Evolutionary conservation across 495 filamentous ascomycete genomes (phyloP).

Genomic region (Geoglossum glabrum): DNA sequence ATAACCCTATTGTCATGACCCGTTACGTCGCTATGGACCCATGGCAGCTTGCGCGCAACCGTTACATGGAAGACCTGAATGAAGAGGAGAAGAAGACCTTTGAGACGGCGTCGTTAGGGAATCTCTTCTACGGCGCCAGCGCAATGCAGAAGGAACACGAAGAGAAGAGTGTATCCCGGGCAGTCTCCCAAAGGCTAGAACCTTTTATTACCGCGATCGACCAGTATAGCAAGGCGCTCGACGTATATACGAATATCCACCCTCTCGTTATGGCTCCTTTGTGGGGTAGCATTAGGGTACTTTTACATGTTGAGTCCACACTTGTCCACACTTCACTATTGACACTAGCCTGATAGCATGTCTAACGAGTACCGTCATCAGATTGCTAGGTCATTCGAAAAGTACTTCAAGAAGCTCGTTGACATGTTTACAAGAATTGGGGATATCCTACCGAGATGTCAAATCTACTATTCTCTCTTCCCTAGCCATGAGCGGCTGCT

Average conservation of each 20-base stretch:
- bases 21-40: neutral
- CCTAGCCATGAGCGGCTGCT: slow-evolving; percentile 17
- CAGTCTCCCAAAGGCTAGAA: slow-evolving; percentile 10
- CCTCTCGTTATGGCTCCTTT: slow-evolving; percentile 18
- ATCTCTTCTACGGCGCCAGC: slow-evolving; percentile 17
- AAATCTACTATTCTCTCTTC: slow-evolving; percentile 16
- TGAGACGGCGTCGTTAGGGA: slow-evolving; percentile 12
- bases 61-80: neutral
- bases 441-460: slow-evolving; percentile 19
- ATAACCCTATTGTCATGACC: too few relatives aligned
- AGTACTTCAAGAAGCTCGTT: slow-evolving; percentile 20
- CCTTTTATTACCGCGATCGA: slow-evolving; percentile 19
- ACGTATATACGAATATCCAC: slow-evolving; percentile 19
- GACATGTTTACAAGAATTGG: slow-evolving; percentile 22
- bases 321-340: neutral
- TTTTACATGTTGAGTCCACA: slow-evolving; percentile 15
- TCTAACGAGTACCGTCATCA: neutral
- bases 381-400: slow-evolving; percentile 16
- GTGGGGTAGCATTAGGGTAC: slow-evolving; percentile 23
- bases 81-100: neutral
- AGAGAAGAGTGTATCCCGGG: slow-evolving; percentile 12
- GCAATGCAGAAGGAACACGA: slow-evolving; percentile 13
- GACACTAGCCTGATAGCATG: neutral
- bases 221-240: slow-evolving; percentile 22
- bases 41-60: neutral